Percentiles rank a stretch among this genome's conserved stretches.
Conservation (phyloP, 2,329 filamentous ascomycete genomes). For the Hymenoscyphus scutula region DNA sequence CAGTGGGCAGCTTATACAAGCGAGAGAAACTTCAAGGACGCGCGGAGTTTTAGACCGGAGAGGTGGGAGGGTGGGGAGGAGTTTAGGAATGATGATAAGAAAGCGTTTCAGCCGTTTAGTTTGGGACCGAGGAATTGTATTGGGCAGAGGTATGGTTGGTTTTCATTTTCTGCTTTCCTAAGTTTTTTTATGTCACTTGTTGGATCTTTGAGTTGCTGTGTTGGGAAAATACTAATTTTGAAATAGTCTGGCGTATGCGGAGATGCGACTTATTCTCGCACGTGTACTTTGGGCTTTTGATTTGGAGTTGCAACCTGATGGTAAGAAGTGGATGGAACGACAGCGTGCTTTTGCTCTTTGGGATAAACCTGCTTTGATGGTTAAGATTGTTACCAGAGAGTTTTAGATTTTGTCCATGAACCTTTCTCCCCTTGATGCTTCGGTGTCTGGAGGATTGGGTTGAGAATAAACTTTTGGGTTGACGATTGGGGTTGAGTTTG, state of each 20-base stretch:
- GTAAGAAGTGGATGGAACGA: slow-evolving; percentile 3
- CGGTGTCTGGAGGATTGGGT: not conserved
- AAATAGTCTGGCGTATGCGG: slow-evolving; percentile 16
- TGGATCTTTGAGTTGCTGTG: not conserved
- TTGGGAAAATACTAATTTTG: not conserved
- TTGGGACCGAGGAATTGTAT: slow-evolving; percentile 15
- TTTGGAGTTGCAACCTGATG: slow-evolving; percentile 3
- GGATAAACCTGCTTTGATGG: slow-evolving; percentile 1
- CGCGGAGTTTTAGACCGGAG: slow-evolving; percentile 14
- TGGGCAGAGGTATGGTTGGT: slow-evolving; percentile 7
- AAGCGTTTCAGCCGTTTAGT: slow-evolving; percentile 11
- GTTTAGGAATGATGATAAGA: slow-evolving; percentile 8
- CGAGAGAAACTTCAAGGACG: slow-evolving; percentile 11
- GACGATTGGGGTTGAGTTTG: not conserved
- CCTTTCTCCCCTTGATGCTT: not conserved
- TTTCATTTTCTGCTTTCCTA: not conserved
- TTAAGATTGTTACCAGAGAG: not conserved
- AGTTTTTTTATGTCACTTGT: too few species aligned
- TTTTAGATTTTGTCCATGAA: not conserved
- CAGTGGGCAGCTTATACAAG: not conserved
- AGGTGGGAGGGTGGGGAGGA: slow-evolving; percentile 35
- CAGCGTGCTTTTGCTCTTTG: not conserved
- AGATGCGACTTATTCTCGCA: slow-evolving; percentile 19
- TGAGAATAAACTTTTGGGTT: too few species aligned
- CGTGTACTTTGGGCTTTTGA: slow-evolving; percentile 18